Evolutionary conservation across 2,329 filamentous ascomycete species (phyloP).

Genomic region (Ophiocordyceps australis): DNA sequence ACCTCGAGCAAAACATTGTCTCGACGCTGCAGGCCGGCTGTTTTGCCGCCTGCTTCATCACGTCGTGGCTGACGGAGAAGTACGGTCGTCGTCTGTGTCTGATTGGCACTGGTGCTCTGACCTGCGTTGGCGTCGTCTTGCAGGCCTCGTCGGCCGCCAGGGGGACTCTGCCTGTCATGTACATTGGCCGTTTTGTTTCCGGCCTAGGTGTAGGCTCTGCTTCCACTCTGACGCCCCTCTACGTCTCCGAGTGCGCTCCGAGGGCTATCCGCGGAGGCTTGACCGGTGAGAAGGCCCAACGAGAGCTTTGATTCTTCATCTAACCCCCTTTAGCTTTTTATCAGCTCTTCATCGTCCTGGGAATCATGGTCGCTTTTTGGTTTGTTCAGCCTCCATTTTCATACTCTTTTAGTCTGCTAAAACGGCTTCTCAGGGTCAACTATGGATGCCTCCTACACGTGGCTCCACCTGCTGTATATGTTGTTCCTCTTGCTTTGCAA

Average conservation of each 20-base stretch:
- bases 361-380: constrained; percentile 24
- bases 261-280: constrained; percentile 30
- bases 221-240: constrained; percentile 23
- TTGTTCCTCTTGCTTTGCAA: constrained; percentile 47
- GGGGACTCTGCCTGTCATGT: constrained; percentile 43
- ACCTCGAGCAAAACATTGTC: constrained; percentile 47
- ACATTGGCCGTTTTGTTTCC: constrained; percentile 39
- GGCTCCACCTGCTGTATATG: constrained; percentile 28
- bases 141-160: constrained; percentile 35
- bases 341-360: constrained; percentile 28
- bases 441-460: constrained; percentile 31
- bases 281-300: constrained; percentile 15
- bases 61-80: constrained; percentile 32
- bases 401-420: not conserved
- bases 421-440: constrained; percentile 29
- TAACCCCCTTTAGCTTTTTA: constrained; percentile 29
- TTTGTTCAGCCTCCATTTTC: constrained; percentile 2
- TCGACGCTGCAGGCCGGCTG: constrained; percentile 54
- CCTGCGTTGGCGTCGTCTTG: constrained; percentile 42
- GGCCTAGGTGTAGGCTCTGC: constrained; percentile 31
- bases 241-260: constrained; percentile 29
- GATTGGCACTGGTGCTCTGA: constrained; percentile 35
- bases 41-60: constrained; percentile 43
- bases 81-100: constrained; percentile 37
- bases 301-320: no score